These are phyloP conservation scores for Umbelopsis sp. DNA, from an alignment of 192 early-diverging fungal genomes.

Conservation along the genomic window DNA sequence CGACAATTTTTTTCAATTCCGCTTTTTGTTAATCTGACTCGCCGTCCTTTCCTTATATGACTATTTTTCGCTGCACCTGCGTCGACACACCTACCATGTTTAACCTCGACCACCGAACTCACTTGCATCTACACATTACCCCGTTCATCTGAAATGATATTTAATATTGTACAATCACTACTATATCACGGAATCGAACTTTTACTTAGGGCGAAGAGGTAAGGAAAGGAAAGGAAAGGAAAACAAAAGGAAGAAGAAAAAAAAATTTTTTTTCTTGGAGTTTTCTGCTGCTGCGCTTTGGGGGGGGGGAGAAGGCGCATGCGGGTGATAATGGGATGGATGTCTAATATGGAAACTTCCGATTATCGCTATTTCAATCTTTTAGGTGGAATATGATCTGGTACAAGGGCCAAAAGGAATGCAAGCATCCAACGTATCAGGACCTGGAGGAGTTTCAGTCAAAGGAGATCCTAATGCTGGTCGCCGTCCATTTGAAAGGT, in stretches of 20 bases:
- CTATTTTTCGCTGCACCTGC: constrained; percentile 3
- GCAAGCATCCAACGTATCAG: constrained; percentile 82
- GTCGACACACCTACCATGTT: not conserved
- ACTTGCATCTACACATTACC: not conserved
- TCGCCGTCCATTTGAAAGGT: constrained; percentile 14
- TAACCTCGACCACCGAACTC: not conserved
- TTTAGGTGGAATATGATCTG: constrained; percentile 71
- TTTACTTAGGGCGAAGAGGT: constrained; percentile 50
- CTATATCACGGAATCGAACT: not conserved
- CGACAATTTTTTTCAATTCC: not conserved
- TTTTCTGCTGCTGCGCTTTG: constrained; percentile 1
- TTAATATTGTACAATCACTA: not conserved
- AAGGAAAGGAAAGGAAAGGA: no score
- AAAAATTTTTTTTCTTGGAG: not conserved
- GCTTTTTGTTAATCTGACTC: constrained; percentile 4
- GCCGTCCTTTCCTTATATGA: constrained; percentile 9
- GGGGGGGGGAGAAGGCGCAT: not conserved
- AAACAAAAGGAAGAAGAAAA: no score
- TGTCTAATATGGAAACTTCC: constrained; percentile 13
- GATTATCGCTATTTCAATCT: constrained; percentile 6
- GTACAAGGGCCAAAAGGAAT: constrained; percentile 77
- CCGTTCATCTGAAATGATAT: not conserved
- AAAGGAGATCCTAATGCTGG: constrained; percentile 71
- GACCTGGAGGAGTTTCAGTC: constrained; percentile 69
- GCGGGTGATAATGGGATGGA: not conserved